Evolutionary conservation across 108 stramenopile genomes (phyloP).

Genomic region (Aureococcus anophagefferens): DNA sequence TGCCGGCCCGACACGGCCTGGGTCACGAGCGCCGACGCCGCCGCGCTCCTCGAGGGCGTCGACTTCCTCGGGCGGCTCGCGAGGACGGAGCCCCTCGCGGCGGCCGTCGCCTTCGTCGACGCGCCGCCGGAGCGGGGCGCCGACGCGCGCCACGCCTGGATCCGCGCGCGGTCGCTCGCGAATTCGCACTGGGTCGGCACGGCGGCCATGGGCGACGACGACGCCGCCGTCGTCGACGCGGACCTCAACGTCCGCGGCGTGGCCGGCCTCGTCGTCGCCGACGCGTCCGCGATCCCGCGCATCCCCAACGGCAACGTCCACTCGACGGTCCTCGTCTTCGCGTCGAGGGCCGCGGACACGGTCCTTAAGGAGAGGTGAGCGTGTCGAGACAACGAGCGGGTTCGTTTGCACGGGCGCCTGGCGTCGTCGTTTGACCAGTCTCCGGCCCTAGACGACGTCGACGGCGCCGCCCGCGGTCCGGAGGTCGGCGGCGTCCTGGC

Average conservation of each 20-base stretch:
- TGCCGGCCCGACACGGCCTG: conserved; percentile 3
- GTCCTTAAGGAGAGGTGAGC: too few relatives aligned
- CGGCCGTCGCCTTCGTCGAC: conserved; percentile 3
- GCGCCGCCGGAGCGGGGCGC: conserved; percentile 8
- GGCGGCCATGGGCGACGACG: background rate
- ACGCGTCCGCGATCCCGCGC: conserved; percentile 26
- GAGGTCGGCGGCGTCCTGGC: too few relatives aligned
- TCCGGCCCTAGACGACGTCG: too few relatives aligned
- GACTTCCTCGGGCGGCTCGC: conserved; percentile 20
- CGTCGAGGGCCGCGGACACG: conserved; percentile 18
- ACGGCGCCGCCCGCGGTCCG: too few relatives aligned
- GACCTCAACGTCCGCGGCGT: background rate
- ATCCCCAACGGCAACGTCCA: conserved; percentile 40
- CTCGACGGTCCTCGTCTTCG: conserved; percentile 25
- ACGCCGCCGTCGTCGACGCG: too few relatives aligned
- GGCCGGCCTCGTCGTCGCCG: conserved; percentile 15
- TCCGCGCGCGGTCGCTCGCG: background rate
- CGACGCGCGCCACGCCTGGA: conserved; percentile 16
- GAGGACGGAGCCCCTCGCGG: conserved; percentile 18
- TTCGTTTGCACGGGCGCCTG: too few relatives aligned
- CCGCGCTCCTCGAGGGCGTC: conserved; percentile 18
- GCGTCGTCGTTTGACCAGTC: too few relatives aligned
- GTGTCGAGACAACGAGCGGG: too few relatives aligned
- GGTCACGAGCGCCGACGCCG: background rate
- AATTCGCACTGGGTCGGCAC: conserved; percentile 29